Conservation (phyloP, 306 rosid genomes). For the Pterocarpus santalinus region DNA sequence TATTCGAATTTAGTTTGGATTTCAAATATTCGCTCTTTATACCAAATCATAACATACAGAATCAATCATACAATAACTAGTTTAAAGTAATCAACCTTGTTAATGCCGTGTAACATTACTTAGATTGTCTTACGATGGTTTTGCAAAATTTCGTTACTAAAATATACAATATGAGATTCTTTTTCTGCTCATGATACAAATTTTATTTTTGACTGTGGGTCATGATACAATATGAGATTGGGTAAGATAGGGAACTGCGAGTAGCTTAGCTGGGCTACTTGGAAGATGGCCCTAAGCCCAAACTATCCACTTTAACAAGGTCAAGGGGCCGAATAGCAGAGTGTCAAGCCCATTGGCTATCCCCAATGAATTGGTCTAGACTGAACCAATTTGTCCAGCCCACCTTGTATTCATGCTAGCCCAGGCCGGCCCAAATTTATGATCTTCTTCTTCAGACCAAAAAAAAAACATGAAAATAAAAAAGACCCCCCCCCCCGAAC, state of each 20-base stretch:
- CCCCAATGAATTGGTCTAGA: neutral
- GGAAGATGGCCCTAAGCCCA: too few relatives aligned
- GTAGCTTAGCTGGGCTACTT: too few relatives aligned
- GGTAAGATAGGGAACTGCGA: too few relatives aligned
- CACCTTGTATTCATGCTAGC: neutral
- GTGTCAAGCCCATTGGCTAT: neutral
- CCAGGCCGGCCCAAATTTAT: neutral
- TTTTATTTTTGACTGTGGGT: too few relatives aligned
- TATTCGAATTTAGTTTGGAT: neutral
- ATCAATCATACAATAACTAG: neutral
- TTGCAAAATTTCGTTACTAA: neutral
- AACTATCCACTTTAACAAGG: too few relatives aligned
- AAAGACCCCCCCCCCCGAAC: too few relatives aligned
- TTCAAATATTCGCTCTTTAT: neutral
- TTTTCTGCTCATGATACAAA: too few relatives aligned
- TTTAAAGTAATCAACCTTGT: neutral
- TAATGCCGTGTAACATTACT: neutral
- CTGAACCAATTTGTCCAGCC: neutral
- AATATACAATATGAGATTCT: neutral
- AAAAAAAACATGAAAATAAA: too few relatives aligned
- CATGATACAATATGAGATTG: too few relatives aligned
- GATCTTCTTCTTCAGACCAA: neutral
- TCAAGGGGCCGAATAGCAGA: too few relatives aligned
- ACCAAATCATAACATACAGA: neutral
- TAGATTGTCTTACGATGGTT: neutral